Percentiles rank a stretch among this genome's conserved stretches.
phyloP scores from a whole-genome alignment of 2,329 filamentous ascomycete genomes.

The Ascosphaera apis region DNA sequence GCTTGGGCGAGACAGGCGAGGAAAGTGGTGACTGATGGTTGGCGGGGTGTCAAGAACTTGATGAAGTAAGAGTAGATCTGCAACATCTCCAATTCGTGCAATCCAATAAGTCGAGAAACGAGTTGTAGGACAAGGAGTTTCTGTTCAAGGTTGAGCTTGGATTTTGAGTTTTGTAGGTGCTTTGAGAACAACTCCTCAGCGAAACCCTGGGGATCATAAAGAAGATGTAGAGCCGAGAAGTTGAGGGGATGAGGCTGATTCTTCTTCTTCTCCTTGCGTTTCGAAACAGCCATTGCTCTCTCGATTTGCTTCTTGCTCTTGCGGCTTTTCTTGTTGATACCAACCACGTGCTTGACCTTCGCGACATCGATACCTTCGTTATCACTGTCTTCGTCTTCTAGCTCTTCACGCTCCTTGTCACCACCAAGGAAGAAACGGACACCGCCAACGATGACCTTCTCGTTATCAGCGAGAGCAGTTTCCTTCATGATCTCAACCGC shows the following conservation, averaged over 20 bases:
- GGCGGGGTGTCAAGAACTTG: slow-evolving; percentile 70
- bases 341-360: slow-evolving; percentile 60
- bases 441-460: slow-evolving; percentile 73
- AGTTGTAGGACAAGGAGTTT: slow-evolving; percentile 79
- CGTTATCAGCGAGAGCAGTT: slow-evolving; percentile 66
- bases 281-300: slow-evolving; percentile 61
- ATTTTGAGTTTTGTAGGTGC: slow-evolving; percentile 69
- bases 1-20: slow-evolving; percentile 80
- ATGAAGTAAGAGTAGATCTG: slow-evolving; percentile 91
- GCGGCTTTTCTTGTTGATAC: slow-evolving; percentile 90
- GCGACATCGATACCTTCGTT: slow-evolving; percentile 52
- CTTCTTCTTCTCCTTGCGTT: slow-evolving; percentile 71
- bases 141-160: slow-evolving; percentile 66
- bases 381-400: slow-evolving; percentile 72
- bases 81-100: slow-evolving; percentile 79
- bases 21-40: slow-evolving; percentile 79
- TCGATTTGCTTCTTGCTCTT: slow-evolving; percentile 63
- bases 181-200: slow-evolving; percentile 75
- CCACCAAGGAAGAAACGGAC: slow-evolving; percentile 89
- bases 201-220: slow-evolving; percentile 88
- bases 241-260: slow-evolving; percentile 69
- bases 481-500: slow-evolving; percentile 98
- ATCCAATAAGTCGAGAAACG: slow-evolving; percentile 69
- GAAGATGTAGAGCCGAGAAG: slow-evolving; percentile 81
- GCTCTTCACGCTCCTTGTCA: slow-evolving; percentile 84